Percentiles rank a stretch among this genome's conserved stretches.
These are phyloP conservation scores for Beta corolliflora DNA, from an alignment of 179 eudicot genomes.

Conservation along the genomic window DNA sequence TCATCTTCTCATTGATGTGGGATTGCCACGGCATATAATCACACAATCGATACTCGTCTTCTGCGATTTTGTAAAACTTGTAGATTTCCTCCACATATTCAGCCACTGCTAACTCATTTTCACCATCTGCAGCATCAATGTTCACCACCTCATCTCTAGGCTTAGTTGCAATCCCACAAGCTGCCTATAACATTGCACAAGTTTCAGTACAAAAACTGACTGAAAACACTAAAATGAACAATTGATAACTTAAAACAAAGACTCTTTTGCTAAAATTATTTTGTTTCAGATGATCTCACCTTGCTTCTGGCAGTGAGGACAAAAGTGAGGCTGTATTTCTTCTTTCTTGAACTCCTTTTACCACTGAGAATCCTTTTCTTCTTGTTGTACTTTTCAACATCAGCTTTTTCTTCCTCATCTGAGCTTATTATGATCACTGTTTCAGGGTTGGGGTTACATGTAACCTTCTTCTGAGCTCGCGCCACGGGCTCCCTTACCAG, in stretches of 20 bases:
- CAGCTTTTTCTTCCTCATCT: conserved; percentile 50
- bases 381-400: conserved; percentile 31
- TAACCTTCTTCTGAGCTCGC: conserved; percentile 51
- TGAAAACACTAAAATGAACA: background rate
- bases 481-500: conserved; percentile 12
- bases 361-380: conserved; percentile 38
- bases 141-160: conserved; percentile 48
- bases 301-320: conserved; percentile 89
- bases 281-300: conserved; percentile 27
- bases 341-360: conserved; percentile 40
- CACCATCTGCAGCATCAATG: conserved; percentile 67
- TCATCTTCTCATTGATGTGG: conserved; percentile 72
- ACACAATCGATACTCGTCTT: conserved; percentile 57
- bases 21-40: conserved; percentile 68
- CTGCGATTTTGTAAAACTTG: conserved; percentile 67
- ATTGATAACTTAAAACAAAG: too few species aligned
- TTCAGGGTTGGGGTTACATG: conserved; percentile 50
- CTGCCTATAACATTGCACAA: conserved; percentile 42
- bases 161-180: conserved; percentile 50
- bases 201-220: conserved; percentile 16
- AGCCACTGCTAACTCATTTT: conserved; percentile 74
- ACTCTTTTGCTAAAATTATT: too few species aligned
- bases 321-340: conserved; percentile 66
- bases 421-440: conserved; percentile 70
- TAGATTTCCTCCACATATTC: conserved; percentile 85